Evolutionary conservation across 2,329 filamentous ascomycete species (phyloP).

Genomic region (Ophiostoma angusticollis): DNA sequence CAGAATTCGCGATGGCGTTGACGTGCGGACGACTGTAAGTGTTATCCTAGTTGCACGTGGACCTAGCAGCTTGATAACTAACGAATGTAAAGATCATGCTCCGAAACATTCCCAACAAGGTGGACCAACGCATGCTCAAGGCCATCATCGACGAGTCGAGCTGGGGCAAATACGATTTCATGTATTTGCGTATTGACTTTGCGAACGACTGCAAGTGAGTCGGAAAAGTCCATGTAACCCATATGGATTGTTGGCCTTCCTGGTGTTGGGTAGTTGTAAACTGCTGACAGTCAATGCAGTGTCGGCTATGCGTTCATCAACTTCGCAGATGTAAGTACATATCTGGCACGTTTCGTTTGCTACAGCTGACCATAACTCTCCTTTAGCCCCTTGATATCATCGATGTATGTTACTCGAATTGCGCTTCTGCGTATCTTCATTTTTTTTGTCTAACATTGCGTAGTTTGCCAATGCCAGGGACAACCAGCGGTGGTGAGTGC

Average conservation of each 20-base stretch:
- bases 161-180: conserved; percentile 79
- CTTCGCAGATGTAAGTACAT: conserved; percentile 67
- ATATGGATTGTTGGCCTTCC: not conserved
- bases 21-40: conserved; percentile 62
- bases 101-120: conserved; percentile 86
- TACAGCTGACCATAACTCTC: not conserved
- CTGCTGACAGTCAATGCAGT: conserved; percentile 32
- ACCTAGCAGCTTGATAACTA: not conserved
- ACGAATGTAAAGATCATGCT: conserved; percentile 61
- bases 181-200: conserved; percentile 87
- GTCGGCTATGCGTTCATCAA: conserved; percentile 98
- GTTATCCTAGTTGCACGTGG: too few species aligned
- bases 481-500: conserved; percentile 54
- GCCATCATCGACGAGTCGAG: conserved; percentile 65
- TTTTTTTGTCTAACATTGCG: not conserved
- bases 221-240: not conserved
- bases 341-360: not conserved
- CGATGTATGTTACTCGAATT: conserved; percentile 34
- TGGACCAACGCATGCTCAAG: conserved; percentile 67
- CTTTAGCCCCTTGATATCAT: conserved; percentile 58
- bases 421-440: not conserved
- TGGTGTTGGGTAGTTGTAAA: not conserved
- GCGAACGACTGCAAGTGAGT: conserved; percentile 71
- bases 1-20: conserved; percentile 50
- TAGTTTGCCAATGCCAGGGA: conserved; percentile 60